Conservation (phyloP, 768 basidiomycete species). For the Suillus hirtellus region DNA sequence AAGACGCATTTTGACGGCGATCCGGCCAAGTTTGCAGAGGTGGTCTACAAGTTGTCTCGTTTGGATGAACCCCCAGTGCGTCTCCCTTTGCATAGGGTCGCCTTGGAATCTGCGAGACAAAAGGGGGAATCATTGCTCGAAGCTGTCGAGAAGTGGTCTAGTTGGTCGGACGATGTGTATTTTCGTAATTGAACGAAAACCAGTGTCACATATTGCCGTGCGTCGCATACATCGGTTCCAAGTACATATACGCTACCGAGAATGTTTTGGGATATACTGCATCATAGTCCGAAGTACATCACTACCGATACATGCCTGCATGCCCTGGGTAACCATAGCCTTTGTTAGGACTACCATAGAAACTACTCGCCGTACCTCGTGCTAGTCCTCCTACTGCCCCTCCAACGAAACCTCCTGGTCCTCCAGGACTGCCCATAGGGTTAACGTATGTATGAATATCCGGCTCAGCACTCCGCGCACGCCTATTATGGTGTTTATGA, state of each 20-base stretch:
- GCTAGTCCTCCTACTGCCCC: conserved; percentile 10
- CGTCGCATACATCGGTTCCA: neutral
- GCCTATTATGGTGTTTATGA: neutral
- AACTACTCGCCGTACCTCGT: conserved; percentile 3
- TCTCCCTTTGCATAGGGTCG: conserved; percentile 27
- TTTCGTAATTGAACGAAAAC: conserved; percentile 12
- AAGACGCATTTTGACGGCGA: conserved; percentile 26
- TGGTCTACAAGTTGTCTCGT: conserved; percentile 19
- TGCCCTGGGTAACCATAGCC: conserved; percentile 7
- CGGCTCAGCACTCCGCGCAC: conserved; percentile 12
- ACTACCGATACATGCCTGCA: conserved; percentile 9
- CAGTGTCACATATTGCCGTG: neutral
- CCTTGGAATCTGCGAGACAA: conserved; percentile 21
- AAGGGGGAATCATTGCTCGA: conserved; percentile 24
- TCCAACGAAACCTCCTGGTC: conserved; percentile 8
- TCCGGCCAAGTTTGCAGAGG: conserved; percentile 24
- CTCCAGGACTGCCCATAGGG: neutral
- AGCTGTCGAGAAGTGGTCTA: conserved; percentile 21
- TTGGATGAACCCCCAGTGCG: conserved; percentile 20
- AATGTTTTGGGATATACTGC: neutral
- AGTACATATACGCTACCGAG: neutral
- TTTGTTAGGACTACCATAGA: neutral
- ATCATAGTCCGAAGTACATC: neutral
- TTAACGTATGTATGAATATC: neutral
- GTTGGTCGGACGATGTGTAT: conserved; percentile 28